Conservation (phyloP, 495 filamentous ascomycete genomes). For the Extremus antarcticus region DNA sequence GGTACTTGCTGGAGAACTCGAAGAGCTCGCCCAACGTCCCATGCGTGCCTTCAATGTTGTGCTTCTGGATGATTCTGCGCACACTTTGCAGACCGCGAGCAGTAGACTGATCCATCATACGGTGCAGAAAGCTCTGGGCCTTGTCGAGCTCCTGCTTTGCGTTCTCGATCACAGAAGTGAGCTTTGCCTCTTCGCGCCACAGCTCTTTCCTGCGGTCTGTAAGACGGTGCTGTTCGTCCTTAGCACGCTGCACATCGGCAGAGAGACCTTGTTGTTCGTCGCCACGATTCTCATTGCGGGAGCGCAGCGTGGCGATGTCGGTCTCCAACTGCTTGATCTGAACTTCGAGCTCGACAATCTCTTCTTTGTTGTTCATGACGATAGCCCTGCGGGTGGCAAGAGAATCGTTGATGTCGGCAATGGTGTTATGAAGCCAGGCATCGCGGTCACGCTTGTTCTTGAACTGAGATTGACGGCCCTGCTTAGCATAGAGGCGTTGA, state of each 20-base stretch:
- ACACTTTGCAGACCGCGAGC: slow-evolving; percentile 74
- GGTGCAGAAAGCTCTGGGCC: slow-evolving; percentile 63
- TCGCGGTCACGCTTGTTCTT: slow-evolving; percentile 81
- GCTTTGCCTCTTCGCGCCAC: slow-evolving; percentile 79
- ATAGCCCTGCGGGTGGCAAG: slow-evolving; percentile 72
- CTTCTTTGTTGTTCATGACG: slow-evolving; percentile 69
- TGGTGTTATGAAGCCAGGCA: slow-evolving; percentile 65
- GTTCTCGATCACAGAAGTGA: slow-evolving; percentile 65
- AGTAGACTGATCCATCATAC: slow-evolving; percentile 82
- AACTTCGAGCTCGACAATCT: slow-evolving; percentile 62
- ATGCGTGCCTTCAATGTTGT: slow-evolving; percentile 76
- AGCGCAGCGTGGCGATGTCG: slow-evolving; percentile 56
- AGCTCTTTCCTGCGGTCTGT: slow-evolving; percentile 83
- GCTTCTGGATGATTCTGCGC: slow-evolving; percentile 62
- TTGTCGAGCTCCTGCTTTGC: slow-evolving; percentile 60
- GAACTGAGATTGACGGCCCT: slow-evolving; percentile 81
- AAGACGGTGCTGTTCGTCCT: slow-evolving; percentile 68
- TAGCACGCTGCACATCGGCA: slow-evolving; percentile 63
- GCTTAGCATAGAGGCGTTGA: slow-evolving; percentile 83
- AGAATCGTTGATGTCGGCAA: slow-evolving; percentile 66
- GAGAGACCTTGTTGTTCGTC: slow-evolving; percentile 59
- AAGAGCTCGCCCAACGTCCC: slow-evolving; percentile 88
- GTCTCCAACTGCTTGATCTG: slow-evolving; percentile 61
- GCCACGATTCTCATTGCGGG: slow-evolving; percentile 67
- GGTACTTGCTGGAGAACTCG: slow-evolving; percentile 72